Base-by-base conservation (phyloP, 805 yeast genomes). In the Candida bentonensis region DNA sequence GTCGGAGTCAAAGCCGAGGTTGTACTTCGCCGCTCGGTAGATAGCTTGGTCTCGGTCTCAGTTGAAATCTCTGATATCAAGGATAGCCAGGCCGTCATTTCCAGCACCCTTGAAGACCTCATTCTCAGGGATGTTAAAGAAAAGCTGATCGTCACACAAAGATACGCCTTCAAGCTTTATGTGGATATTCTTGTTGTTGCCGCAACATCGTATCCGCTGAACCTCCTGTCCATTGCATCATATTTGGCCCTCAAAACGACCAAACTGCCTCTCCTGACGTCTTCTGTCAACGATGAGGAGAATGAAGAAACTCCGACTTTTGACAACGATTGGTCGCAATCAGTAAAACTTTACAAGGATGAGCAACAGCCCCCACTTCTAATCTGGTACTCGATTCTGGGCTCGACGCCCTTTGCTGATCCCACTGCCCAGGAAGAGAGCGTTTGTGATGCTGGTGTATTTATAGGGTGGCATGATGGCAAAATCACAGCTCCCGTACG, bases 241-340 rank as follows among this genome's bases (percentile, higher is more conserved):
- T 88, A 82, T 60, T 69, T 86, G 49, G 96, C 97, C 1, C 68
- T 89, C 52, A 78, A 76, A 50, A 74, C 87, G 15, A 81, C 96
- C 2, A 70, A 69, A 46, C 66, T 88, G 43, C 96, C 96, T 3
- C 67, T 76, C 40, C 63, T 86, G 44, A 66, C 76, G 1, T 82
- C 94, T 15, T 74, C 78, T 25, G 76, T 77, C 25, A 78, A 83
- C 54, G 82, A 77, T 51, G 53, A 59, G 41, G 64, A 57, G 21
- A 74, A 85, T 20, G 95, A 82, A 57, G 96, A 88, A 60, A 79
- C 83, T 49, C 96, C 96, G 1, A 81, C 85, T 0, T 88, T 89
- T 54, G 78, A 88, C 34, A 96, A 88, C 55, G 95, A 86, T 51
- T 89, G 82, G 88, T 80, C 68, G 54, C 67, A 65, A 48, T 75